Evolutionary conservation across 495 filamentous ascomycete species (phyloP), one percentile per base, ranked within the genome.

Genomic region (Hypoxylon lienhwacheense): DNA sequence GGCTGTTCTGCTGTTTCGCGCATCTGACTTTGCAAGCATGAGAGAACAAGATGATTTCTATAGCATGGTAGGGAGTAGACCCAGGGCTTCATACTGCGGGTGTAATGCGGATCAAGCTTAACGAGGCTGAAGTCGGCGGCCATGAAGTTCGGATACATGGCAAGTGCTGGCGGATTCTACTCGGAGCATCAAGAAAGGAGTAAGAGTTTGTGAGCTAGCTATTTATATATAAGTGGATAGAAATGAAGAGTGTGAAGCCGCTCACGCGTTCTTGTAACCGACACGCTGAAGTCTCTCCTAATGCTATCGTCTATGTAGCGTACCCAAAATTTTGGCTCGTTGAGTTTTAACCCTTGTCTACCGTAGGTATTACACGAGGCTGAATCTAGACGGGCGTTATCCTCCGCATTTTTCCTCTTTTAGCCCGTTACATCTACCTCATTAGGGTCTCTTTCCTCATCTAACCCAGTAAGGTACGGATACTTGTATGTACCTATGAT

Each of bases 401-500:
- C 55, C 37, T 63, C 60, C 55, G 60, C 42, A 52, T 52, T 51
- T 55, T 63, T 25, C 60, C 60, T 59, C 47, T 47, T 63, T 46
- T 35, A 37, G 45, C 46, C 19, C 12, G 19, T 22, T 46, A 16
- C 15, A 26, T 61, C 48, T 40, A 6, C 22, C 33, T 39, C 12
- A 53, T 45, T 40, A n/a, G n/a, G n/a, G n/a, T 24, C 20, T 41
- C 44, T n/a, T 44, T 34, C 39, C 45, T 61, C 53, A 46, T 33
- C 47, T 21, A 47, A 22, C 41, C 53, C 25, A 17, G 37, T 39
- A 43, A 31, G 22, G 5, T 12, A 31, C 32, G 15, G 10, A 12
- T 26, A 26, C 24, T 8, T 26, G 5, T 26, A 26, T 4, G 14
- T 53, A 43, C 14, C 15, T 17, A 44, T 45, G n/a, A n/a, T n/a